These are phyloP conservation scores for Wickerhamomyces alni DNA, from an alignment of 805 yeast species.

Conservation along the genomic window DNA sequence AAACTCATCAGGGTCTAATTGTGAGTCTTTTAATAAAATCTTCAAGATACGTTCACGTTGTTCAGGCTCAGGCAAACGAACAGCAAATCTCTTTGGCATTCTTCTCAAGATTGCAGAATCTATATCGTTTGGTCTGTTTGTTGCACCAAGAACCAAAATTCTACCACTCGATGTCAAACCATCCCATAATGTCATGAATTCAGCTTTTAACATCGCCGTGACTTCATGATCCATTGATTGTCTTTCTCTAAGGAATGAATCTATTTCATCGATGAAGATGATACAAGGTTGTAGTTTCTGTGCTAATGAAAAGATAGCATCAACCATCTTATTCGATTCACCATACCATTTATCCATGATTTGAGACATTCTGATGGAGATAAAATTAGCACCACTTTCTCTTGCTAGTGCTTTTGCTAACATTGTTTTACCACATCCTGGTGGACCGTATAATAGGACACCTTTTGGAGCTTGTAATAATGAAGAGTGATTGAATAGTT, in stretches of 20 bases:
- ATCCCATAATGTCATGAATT: conserved; percentile 97
- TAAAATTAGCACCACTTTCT: conserved; percentile 87
- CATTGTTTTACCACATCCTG: conserved; percentile 98
- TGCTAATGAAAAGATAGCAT: conserved; percentile 88
- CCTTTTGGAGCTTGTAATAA: conserved; percentile 91
- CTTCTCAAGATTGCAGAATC: conserved; percentile 90
- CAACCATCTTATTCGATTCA: conserved; percentile 88
- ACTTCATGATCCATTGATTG: conserved; percentile 85
- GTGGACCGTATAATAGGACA: conserved; percentile 88
- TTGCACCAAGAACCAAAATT: conserved; percentile 87
- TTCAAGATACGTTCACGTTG: conserved; percentile 68
- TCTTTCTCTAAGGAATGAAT: conserved; percentile 86
- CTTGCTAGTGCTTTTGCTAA: conserved; percentile 91
- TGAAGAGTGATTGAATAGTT: conserved; percentile 63
- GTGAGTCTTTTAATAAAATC: conserved; percentile 63
- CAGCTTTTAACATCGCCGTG: conserved; percentile 92
- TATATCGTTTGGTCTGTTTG: conserved; percentile 87
- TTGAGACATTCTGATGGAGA: conserved; percentile 87
- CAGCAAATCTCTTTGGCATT: conserved; percentile 84
- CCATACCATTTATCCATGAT: conserved; percentile 98
- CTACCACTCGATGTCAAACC: conserved; percentile 77
- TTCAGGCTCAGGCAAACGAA: conserved; percentile 58
- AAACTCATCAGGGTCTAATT: conserved; percentile 48
- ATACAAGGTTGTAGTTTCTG: conserved; percentile 89
- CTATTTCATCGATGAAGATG: conserved; percentile 93